Base-by-base conservation (phyloP, 352 stramenopile genomes). In the Globisporangium nodosum region DNA sequence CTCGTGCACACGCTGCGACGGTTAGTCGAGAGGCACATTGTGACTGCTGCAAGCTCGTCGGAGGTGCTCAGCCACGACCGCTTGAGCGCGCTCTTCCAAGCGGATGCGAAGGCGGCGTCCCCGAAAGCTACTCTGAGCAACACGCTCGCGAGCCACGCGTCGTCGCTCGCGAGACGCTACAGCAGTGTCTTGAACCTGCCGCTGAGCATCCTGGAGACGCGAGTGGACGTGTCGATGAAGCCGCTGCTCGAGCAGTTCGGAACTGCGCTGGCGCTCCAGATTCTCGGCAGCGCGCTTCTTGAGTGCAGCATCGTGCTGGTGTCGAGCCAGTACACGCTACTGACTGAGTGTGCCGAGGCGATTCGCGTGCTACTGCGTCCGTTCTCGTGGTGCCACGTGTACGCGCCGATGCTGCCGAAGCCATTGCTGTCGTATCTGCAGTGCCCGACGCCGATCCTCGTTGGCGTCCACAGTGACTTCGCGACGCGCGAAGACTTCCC, bases 361-460 rank as follows among this genome's bases (percentile, higher is more conserved):
- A 78, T 96, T 46, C 85, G 90, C 31, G 85, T 83, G 45, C 73
- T 97, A 39, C 67, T 96, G 30, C 85, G 88, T 27, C 89, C 89
- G 15, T 91, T 96, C 55, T 80, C 87, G 49, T 97, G 88, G 88
- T 93, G 84, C 58, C 88, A 97, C 56, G 86, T 95, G 52, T 97
- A 96, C 63, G 78, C 89, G 16, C 86, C 88, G 2, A 80, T 96
- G 54, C 66, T 97, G 5, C 88, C 89, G 5, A 85, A 92, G 64
- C 64, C 80, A 40, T 65, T 97, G 46, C 72, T 96, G 4, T 92
- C 87, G 30, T 94, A 96, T 48, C 73, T 97, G 33, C 85, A 97
- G 60, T 96, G 87, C 24, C 88, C 88, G n/a, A 95, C 87, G 43
- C 87, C 87, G 11, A 96, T 96, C 64, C 70, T 97, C 35, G 84